Evolutionary conservation across 257 asterid genomes (phyloP), one percentile per base, ranked within the genome.

Genomic region (Datura wrightii): DNA sequence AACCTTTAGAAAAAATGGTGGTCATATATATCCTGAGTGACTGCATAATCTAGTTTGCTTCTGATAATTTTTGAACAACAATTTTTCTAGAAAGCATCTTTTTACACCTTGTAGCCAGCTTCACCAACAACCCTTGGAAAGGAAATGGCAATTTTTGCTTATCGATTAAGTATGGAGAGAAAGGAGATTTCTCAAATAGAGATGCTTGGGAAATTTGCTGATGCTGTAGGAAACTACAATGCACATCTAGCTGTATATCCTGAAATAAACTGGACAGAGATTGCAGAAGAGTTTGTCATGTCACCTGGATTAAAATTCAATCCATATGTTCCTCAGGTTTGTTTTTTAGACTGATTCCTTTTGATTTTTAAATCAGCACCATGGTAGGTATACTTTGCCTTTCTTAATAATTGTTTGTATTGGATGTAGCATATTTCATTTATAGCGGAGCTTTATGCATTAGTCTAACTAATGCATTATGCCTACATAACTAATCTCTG

Each of bases 211-310:
- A 90, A 90, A 85, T 87, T 90, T 76, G 92, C 92, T 79, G 93
- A 92, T 54, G 93, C 93, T 37, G 93, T 90, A 65, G 93, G 93
- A 50, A 90, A 90, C 85, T 90, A 90, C 74, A 90, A 89, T 86
- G 93, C 93, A 82, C 93, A 90, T 86, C 8, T 88, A 39, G 88
- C 85, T 74, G 92, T 92, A 10, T 90, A 90, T 81, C 93, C 92
- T 67, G 87, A 86, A 62, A 76, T 90, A 52, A 85, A 89, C 85
- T 90, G 93, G 93, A 89, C 91, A 41, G 83, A 79, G 34, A 55
- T 90, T 31, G 91, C 91, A 1, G 86, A 89, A 82, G 91, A 89
- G 63, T 90, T 90, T 69, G 92, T 90, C 56, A 82, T 79, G 65
- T 86, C 92, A 14, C 91, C 89, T 60, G 92, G 90, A 66, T 76